These are phyloP conservation scores for Suillus brevipes DNA, from an alignment of 768 basidiomycete genomes.

Conservation along the genomic window DNA sequence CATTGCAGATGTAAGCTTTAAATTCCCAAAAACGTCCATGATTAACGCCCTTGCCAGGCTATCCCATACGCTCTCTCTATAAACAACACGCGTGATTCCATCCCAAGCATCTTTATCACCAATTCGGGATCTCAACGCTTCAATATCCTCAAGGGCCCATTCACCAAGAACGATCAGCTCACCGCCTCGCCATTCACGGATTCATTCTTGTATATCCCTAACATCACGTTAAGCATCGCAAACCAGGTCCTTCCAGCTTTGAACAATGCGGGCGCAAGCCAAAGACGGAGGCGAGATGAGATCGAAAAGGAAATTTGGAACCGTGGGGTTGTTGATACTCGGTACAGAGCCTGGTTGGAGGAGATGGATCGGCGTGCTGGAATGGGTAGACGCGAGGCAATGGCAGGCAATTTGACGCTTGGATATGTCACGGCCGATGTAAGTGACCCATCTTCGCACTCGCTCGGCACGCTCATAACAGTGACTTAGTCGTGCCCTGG, in stretches of 20 bases:
- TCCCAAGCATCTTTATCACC: constrained; percentile 63
- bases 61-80: constrained; percentile 55
- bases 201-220: constrained; percentile 60
- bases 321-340: constrained; percentile 49
- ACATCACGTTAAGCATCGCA: constrained; percentile 52
- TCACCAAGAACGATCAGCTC: constrained; percentile 81
- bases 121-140: constrained; percentile 69
- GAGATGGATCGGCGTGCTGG: constrained; percentile 49
- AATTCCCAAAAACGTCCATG: not conserved
- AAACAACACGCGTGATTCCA: constrained; percentile 61
- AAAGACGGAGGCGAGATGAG: constrained; percentile 30
- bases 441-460: constrained; percentile 22
- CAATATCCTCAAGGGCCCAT: constrained; percentile 65
- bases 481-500: constrained; percentile 61
- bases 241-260: constrained; percentile 52
- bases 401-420: constrained; percentile 54
- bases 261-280: constrained; percentile 46
- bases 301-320: constrained; percentile 31
- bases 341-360: constrained; percentile 57
- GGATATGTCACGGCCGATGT: constrained; percentile 79
- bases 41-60: constrained; percentile 35
- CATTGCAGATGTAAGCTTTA: constrained; percentile 41
- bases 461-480: not conserved
- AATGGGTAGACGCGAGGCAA: constrained; percentile 35
- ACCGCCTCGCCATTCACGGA: constrained; percentile 72